Evolutionary conservation across 2,329 filamentous ascomycete species (phyloP).

Genomic region (Cercospora sesami): DNA sequence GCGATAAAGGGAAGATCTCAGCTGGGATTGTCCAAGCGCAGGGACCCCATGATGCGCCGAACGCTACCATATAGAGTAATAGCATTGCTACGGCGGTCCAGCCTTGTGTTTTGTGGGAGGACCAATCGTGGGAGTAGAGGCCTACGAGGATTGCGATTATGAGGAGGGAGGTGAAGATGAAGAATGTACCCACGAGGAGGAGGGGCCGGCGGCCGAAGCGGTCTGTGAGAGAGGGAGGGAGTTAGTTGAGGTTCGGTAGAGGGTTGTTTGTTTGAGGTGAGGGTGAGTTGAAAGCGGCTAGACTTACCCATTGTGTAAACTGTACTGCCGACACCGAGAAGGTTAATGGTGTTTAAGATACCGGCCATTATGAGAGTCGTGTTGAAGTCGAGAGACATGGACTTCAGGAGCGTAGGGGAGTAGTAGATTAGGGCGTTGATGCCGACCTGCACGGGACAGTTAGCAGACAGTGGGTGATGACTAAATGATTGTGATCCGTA

Average conservation of each 20-base stretch:
- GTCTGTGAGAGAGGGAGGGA: constrained; percentile 28
- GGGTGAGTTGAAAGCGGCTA: too few relatives aligned
- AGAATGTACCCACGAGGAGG: constrained; percentile 45
- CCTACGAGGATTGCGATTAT: constrained; percentile 58
- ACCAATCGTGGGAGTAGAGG: constrained; percentile 48
- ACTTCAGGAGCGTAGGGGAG: constrained; percentile 47
- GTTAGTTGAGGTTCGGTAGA: neutral
- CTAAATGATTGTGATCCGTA: neutral
- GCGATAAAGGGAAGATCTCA: constrained; percentile 64
- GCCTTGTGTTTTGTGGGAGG: constrained; percentile 51
- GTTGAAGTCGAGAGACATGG: constrained; percentile 41
- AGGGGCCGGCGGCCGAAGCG: constrained; percentile 44
- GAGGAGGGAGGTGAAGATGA: constrained; percentile 52
- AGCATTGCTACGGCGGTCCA: constrained; percentile 36
- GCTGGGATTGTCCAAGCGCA: constrained; percentile 41
- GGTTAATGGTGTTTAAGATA: constrained; percentile 47
- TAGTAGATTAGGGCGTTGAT: constrained; percentile 53
- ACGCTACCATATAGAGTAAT: constrained; percentile 42
- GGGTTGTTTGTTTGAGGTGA: too few relatives aligned
- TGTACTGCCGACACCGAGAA: constrained; percentile 44
- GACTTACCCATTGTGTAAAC: constrained; percentile 44
- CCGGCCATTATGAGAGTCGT: constrained; percentile 46
- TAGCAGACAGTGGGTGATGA: neutral
- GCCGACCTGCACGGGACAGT: constrained; percentile 42
- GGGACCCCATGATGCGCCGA: constrained; percentile 56